Evolutionary conservation across 305 asterid species (phyloP).

Genomic region (Solanum hybrid): DNA sequence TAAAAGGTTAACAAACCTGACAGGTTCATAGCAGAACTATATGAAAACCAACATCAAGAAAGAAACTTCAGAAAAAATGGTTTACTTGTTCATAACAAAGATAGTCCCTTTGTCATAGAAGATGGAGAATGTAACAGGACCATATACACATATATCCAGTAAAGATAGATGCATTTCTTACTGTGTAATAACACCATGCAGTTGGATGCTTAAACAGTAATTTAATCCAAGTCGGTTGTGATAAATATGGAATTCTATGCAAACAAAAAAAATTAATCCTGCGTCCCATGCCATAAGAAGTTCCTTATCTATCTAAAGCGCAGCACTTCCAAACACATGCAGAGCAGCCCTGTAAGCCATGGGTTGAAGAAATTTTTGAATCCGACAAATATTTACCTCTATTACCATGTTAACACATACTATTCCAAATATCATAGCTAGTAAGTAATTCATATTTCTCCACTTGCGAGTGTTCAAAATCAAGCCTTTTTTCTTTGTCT

Average conservation of each 20-base stretch:
- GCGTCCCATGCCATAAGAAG: not conserved
- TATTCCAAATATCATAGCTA: not conserved
- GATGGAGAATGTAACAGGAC: not conserved
- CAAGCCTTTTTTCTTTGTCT: not conserved
- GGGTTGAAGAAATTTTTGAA: not conserved
- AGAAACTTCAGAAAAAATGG: not conserved
- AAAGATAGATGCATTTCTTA: not conserved
- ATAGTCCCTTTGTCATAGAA: not conserved
- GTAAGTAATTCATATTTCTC: not conserved
- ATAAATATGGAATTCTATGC: not conserved
- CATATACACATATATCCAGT: not conserved
- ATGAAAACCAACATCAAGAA: not conserved
- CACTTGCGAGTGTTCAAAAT: not conserved
- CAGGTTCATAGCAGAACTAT: not conserved
- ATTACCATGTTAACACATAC: not conserved
- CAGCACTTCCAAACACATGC: not conserved
- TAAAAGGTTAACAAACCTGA: not conserved
- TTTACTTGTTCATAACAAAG: not conserved
- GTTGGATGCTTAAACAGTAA: not conserved
- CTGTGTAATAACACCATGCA: not conserved
- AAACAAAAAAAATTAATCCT: not conserved
- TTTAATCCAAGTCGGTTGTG: not conserved
- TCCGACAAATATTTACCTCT: not conserved
- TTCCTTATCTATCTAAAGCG: not conserved
- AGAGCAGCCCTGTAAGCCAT: not conserved